Evolutionary conservation across 2,329 filamentous ascomycete species (phyloP).

Genomic region (Fusarium burgessii): DNA sequence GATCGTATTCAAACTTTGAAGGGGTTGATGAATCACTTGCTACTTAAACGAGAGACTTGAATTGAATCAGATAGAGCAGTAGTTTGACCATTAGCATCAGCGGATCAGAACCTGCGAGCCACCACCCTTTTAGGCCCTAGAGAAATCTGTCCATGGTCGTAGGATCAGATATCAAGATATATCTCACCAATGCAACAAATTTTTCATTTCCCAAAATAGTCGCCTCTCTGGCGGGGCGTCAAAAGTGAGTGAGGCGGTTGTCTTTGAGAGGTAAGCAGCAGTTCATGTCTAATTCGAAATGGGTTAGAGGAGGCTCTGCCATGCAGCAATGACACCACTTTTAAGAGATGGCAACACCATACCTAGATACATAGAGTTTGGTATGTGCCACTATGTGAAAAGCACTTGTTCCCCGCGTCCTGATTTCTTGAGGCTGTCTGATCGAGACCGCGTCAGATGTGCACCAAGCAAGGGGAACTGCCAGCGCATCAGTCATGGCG

Average conservation of each 20-base stretch:
- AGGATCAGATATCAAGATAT: not conserved
- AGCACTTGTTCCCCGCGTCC: not conserved
- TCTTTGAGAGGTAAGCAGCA: constrained; percentile 9
- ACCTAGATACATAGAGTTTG: not conserved
- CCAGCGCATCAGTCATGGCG: constrained; percentile 8
- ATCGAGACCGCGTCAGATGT: constrained; percentile 8
- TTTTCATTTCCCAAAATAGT: not conserved
- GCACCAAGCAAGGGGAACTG: not conserved
- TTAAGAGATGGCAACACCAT: not conserved
- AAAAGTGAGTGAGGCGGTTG: constrained; percentile 26
- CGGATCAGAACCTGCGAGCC: not conserved
- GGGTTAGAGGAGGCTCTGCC: constrained; percentile 36
- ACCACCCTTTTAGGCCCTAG: not conserved
- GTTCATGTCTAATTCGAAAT: constrained; percentile 30
- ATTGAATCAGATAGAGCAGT: not conserved
- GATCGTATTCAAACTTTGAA: not conserved
- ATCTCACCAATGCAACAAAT: not conserved
- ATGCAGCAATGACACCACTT: constrained; percentile 27
- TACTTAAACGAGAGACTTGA: not conserved
- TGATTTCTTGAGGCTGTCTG: constrained; percentile 8
- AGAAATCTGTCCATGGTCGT: not conserved
- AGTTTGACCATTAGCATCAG: not conserved
- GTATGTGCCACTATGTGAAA: constrained; percentile 3
- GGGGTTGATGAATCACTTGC: not conserved
- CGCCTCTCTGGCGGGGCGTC: constrained; percentile 17